Evolutionary conservation across 371 early-diverging fungal species (phyloP), one percentile per base, ranked within the genome.

Genomic region (Lichtheimia ornata): DNA sequence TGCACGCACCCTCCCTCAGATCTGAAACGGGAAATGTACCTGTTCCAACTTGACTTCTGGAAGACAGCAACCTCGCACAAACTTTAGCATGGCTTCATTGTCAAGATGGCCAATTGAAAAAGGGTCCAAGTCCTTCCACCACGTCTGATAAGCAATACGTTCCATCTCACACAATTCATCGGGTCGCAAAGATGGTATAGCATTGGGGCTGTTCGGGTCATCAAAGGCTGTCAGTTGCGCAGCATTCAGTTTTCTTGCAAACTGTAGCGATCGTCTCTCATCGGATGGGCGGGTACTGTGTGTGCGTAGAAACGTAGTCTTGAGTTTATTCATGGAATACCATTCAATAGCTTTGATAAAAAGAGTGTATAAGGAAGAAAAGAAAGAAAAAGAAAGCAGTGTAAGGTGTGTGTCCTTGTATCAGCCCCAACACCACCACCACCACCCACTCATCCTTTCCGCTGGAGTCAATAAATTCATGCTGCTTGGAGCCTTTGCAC

Each of bases 111-210:
- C 62, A 6, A 73, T 59, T 13, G 60, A 63, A 62, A 80, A 80
- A 11, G 77, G 81, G 61, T 77, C 77, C 4, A 80, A 50, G 55
- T 75, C 77, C 53, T 70, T 77, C 77, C 77, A 80, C 81, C 81
- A 80, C 14, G 77, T 67, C 24, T 55, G 59, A 56, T 79, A 79
- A n/a, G 72, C 69, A 5, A 47, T 45, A 45, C 58, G 68, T 35
- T 79, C 79, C 42, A 50, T 50, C n/a, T 72, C 71, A 24, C 76
- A 73, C 27, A 76, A 59, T 18, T 76, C 73, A 45, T 59, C 62
- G 24, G 69, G 59, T 30, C 41, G 28, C 24, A 76, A 61, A 15
- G 65, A 51, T 14, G 77, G 77, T 41, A 70, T 53, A 1, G 41
- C 61, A 40, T 50, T 42, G 22, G 40, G 54, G 13, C n/a, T 52